phyloP scores from a whole-genome alignment of 2,329 filamentous ascomycete genomes.

The Gyromitra esculenta region DNA sequence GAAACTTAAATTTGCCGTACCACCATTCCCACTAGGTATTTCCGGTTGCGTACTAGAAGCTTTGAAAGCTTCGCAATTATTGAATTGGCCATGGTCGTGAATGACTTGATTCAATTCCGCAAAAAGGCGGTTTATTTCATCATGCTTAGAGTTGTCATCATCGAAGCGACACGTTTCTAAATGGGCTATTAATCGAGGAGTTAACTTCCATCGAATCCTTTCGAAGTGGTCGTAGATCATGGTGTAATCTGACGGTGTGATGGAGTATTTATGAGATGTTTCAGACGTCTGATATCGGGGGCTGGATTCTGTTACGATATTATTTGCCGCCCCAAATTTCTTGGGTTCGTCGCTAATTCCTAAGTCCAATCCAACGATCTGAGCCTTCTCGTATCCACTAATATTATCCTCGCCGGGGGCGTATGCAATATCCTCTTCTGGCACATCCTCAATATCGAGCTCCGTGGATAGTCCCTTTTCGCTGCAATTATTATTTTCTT shows the following conservation, averaged over 20 bases:
- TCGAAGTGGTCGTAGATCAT: not conserved
- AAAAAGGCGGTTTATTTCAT: not conserved
- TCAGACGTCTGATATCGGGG: not conserved
- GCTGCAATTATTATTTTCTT: not conserved
- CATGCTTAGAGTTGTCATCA: not conserved
- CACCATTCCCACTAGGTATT: not conserved
- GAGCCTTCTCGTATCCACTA: not conserved
- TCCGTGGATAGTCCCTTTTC: not conserved
- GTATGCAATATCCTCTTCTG: not conserved
- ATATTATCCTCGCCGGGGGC: not conserved
- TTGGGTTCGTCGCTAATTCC: not conserved
- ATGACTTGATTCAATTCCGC: not conserved
- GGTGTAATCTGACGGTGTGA: fast-evolving
- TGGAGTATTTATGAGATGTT: not conserved
- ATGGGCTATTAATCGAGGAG: not conserved
- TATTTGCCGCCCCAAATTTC: not conserved
- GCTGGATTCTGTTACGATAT: not conserved
- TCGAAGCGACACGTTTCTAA: not conserved
- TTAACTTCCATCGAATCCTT: not conserved
- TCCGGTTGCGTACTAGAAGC: not conserved
- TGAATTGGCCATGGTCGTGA: not conserved
- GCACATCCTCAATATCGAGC: not conserved
- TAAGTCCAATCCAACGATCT: not conserved
- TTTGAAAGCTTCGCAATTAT: not conserved
- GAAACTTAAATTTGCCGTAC: not conserved